Base-by-base conservation (phyloP, 108 stramenopile species). In the Bacterosira constricta region DNA sequence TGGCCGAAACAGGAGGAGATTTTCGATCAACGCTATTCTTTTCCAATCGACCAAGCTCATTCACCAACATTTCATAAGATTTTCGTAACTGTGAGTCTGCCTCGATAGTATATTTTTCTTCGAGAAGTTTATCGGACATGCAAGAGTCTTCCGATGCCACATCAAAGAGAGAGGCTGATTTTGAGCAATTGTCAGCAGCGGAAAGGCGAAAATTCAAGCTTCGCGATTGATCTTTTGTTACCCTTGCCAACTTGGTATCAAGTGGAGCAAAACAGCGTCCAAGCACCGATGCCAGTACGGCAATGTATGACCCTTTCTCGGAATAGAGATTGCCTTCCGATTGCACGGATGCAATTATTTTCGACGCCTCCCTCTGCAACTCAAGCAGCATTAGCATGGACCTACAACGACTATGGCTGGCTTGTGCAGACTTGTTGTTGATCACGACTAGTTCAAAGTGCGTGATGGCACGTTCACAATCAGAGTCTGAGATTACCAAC, bases 221-320 rank as follows among this genome's bases (percentile, higher is more conserved):
- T 36, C 54, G 54, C 4, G 69, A 32, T 25, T 39, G 15, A 1
- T 71, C 76, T 26, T 63, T 53, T 23, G 57, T 37, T 31, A 35
- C 27, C 23, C 41, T 35, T 41, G 69, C 58, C 50, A 71, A 27
- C 35, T 25, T 70, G 0, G 45, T n/a, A 23, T 71, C 77, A 46
- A 79, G 63, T 21, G 69, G 69, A 17, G 77, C 77, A 17, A 66
- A 44, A 25, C 77, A 79, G 6, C 63, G 56, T 26, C 63, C 69
- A 15, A 79, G 4, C 26, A 79, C 57, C 11, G 56, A 66, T 11
- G 63, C 77, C 36, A 79, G n/a, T 18, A 45, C 37, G 25, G 69
- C 53, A 12, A 71, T 42, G 37, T 38, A 44, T 17, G 2, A 11
- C 3, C 41, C 69, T 21, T 61, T 55, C 0, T 30, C 49, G 34